Evolutionary conservation across 768 basidiomycete species (phyloP).

Genomic region (Postia placenta): DNA sequence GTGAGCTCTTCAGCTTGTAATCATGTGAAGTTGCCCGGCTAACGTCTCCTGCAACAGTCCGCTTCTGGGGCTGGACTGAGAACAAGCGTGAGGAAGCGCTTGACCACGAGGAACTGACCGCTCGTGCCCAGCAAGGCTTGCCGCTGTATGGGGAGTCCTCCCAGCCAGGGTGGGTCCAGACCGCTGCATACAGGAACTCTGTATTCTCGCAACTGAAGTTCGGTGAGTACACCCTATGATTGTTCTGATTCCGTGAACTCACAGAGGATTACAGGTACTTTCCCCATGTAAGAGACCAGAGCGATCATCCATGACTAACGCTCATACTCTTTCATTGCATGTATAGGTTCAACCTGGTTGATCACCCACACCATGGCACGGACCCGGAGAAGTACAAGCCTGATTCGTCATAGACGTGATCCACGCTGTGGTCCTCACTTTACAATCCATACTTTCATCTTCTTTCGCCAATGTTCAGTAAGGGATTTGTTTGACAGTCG

Average conservation of each 20-base stretch:
- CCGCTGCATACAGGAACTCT: slow-evolving; percentile 81
- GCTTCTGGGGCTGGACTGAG: slow-evolving; percentile 96
- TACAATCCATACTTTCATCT: not conserved
- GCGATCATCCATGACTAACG: slow-evolving; percentile 1
- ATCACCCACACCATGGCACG: slow-evolving; percentile 82
- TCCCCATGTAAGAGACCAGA: slow-evolving; percentile 84
- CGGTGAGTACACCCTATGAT: too few relatives aligned
- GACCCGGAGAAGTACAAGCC: slow-evolving; percentile 72
- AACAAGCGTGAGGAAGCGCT: slow-evolving; percentile 76
- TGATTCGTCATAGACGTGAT: slow-evolving; percentile 12
- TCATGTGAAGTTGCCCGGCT: not conserved
- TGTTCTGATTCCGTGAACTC: too few relatives aligned
- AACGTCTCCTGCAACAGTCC: slow-evolving; percentile 39
- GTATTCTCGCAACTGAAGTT: slow-evolving; percentile 93
- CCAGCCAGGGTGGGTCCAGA: slow-evolving; percentile 83
- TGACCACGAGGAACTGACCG: slow-evolving; percentile 74
- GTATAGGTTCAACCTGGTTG: slow-evolving; percentile 89
- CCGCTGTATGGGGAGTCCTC: slow-evolving; percentile 81
- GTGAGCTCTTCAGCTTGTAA: slow-evolving; percentile 40
- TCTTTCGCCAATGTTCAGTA: not conserved
- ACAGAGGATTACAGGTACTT: slow-evolving; percentile 52
- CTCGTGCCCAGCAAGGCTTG: slow-evolving; percentile 70
- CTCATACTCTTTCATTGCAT: too few relatives aligned
- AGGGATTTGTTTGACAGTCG: too few relatives aligned
- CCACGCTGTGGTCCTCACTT: not conserved